A percentile compares a stretch with the other conserved stretches of the same genome.
phyloP scores from a whole-genome alignment of 495 filamentous ascomycete genomes.

The Aspergillus conjunctus region DNA sequence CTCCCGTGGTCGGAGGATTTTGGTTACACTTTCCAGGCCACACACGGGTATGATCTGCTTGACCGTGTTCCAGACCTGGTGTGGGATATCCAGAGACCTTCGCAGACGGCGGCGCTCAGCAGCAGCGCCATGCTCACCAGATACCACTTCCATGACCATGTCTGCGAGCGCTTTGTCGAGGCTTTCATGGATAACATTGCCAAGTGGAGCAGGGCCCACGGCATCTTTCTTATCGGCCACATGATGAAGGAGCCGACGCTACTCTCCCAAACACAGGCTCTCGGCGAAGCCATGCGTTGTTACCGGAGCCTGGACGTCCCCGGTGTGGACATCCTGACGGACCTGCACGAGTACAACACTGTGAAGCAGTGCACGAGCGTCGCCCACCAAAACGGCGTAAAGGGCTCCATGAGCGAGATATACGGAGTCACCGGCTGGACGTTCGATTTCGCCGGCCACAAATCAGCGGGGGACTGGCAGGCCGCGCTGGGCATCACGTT shows the following conservation, averaged over 20 bases:
- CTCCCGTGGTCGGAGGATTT: not conserved
- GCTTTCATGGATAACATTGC: not conserved
- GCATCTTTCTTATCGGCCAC: not conserved
- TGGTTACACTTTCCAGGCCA: not conserved
- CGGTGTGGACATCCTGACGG: not conserved
- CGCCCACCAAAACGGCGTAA: not conserved
- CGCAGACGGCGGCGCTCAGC: not conserved
- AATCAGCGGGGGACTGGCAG: not conserved
- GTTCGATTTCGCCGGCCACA: not conserved
- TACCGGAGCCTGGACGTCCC: not conserved
- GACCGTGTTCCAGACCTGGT: not conserved
- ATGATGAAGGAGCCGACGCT: not conserved
- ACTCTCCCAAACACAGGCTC: not conserved
- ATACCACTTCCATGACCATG: not conserved
- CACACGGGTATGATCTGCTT: not conserved
- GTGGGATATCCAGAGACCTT: not conserved
- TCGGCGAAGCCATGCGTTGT: not conserved
- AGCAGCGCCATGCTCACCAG: not conserved
- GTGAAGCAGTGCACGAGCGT: not conserved
- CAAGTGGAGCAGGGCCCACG: not conserved
- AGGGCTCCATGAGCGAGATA: not conserved
- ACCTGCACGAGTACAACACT: not conserved
- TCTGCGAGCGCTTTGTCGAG: not conserved
- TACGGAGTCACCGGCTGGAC: not conserved
- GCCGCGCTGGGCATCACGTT: not conserved